These are phyloP conservation scores for Wickerhamomyces hampshirensis DNA, from an alignment of 805 yeast species.

Conservation along the genomic window DNA sequence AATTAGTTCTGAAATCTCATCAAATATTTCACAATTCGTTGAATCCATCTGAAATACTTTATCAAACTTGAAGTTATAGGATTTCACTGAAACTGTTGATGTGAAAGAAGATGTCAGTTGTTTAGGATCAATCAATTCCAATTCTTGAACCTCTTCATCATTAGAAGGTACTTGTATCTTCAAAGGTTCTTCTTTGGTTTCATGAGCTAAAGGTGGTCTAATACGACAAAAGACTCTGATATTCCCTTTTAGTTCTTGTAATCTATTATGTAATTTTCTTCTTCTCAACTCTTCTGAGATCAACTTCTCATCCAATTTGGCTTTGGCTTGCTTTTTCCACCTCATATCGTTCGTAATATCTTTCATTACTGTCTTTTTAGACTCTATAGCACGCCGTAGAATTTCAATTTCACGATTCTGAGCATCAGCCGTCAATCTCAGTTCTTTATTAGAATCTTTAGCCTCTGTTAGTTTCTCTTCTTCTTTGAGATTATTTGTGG, in stretches of 20 bases:
- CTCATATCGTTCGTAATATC: slow-evolving; percentile 17
- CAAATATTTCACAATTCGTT: slow-evolving; percentile 63
- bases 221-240: slow-evolving; percentile 87
- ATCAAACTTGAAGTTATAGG: slow-evolving; percentile 62
- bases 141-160: slow-evolving; percentile 24
- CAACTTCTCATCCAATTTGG: slow-evolving; percentile 32
- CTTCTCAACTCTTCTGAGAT: slow-evolving; percentile 50
- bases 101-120: slow-evolving; percentile 1
- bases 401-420: slow-evolving; percentile 9
- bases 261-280: slow-evolving; percentile 59
- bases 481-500: background rate
- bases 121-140: slow-evolving; percentile 17
- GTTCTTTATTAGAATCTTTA: background rate
- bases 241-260: slow-evolving; percentile 88
- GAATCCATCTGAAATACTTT: slow-evolving; percentile 57
- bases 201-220: slow-evolving; percentile 46
- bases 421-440: slow-evolving; percentile 4
- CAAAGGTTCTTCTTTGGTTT: slow-evolving; percentile 21
- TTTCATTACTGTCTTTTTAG: slow-evolving; percentile 14
- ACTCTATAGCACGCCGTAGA: slow-evolving; percentile 13
- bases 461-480: background rate
- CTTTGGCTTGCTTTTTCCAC: slow-evolving; percentile 28
- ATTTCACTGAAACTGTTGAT: slow-evolving; percentile 5
- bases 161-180: slow-evolving; percentile 29
- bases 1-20: slow-evolving; percentile 79